phyloP scores from a whole-genome alignment of 441 rosid species.

The Pelargonium australe region DNA sequence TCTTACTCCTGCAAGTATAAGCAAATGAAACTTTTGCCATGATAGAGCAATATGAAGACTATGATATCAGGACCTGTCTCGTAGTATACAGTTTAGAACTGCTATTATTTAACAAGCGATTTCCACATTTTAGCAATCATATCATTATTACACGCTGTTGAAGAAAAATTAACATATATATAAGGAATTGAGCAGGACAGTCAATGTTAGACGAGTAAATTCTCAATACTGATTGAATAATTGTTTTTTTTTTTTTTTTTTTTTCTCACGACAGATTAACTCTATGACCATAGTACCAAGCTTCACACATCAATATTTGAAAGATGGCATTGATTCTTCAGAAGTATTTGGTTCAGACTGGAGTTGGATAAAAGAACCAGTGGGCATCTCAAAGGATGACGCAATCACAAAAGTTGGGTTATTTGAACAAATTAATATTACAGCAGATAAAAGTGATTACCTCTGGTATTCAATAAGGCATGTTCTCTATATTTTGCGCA shows the following conservation, averaged over 20 bases:
- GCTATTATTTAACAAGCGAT: neutral
- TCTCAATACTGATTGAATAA: neutral
- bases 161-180: neutral
- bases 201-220: neutral
- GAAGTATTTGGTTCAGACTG: constrained; percentile 44
- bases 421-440: constrained; percentile 79
- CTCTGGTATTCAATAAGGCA: constrained; percentile 92
- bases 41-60: neutral
- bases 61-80: neutral
- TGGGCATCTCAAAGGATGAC: constrained; percentile 65
- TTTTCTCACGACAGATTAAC: constrained; percentile 45
- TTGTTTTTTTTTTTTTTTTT: constrained; percentile 11
- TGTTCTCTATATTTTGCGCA: neutral
- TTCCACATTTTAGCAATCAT: constrained; percentile 1
- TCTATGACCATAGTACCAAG: constrained; percentile 52
- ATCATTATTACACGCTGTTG: neutral
- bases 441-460: constrained; percentile 80
- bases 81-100: neutral
- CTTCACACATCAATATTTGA: constrained; percentile 43
- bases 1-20: neutral
- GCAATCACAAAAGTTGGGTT: constrained; percentile 63
- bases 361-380: constrained; percentile 78
- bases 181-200: neutral
- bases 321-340: constrained; percentile 40
- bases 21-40: neutral